Conservation (phyloP, 192 early-diverging fungal genomes). For the Jimgerdemannia flammicorona region DNA sequence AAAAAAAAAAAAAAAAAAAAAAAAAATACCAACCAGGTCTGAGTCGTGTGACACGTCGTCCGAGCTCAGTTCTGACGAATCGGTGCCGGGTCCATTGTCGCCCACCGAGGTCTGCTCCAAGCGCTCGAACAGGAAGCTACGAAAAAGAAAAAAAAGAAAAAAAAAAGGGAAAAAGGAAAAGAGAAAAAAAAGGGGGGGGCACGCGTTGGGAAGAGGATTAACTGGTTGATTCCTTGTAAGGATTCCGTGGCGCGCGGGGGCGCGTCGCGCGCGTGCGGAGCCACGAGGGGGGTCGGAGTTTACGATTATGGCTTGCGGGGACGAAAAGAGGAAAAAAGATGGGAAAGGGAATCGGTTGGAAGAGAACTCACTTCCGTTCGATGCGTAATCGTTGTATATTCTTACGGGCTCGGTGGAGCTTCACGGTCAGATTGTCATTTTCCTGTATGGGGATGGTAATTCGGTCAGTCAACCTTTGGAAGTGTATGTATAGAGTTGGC, state of each 20-base stretch:
- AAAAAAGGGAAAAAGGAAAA: no score
- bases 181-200: no score
- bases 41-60: background rate
- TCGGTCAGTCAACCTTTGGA: no score
- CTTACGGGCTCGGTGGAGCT: constrained; percentile 34
- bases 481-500: background rate
- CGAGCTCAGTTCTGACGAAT: no score
- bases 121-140: constrained; percentile 34
- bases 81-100: no score
- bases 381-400: constrained; percentile 42
- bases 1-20: no score
- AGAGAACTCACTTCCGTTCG: constrained; percentile 34
- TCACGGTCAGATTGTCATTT: constrained; percentile 36
- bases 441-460: no score
- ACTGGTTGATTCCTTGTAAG: no score
- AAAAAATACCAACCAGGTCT: background rate
- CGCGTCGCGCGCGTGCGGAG: no score
- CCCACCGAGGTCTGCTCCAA: constrained; percentile 18
- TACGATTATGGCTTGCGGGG: no score
- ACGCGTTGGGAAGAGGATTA: no score
- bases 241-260: no score
- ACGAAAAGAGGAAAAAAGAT: background rate
- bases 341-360: background rate
- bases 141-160: background rate
- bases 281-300: background rate